A percentile compares a stretch with the other conserved stretches of the same genome.
These are phyloP conservation scores for Fusarium fujikuroi DNA, from an alignment of 2,329 filamentous ascomycete species.

Conservation along the genomic window DNA sequence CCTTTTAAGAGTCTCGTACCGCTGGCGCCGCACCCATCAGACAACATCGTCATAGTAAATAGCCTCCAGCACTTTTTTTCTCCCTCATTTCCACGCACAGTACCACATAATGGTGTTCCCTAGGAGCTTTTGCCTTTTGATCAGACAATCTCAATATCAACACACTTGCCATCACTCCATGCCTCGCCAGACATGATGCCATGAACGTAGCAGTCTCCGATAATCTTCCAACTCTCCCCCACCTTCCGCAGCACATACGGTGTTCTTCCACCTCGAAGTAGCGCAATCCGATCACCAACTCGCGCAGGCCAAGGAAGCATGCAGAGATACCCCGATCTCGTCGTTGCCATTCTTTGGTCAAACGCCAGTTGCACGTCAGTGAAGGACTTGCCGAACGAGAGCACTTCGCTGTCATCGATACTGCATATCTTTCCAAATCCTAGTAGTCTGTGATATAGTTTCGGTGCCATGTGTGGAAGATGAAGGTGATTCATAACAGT, in stretches of 20 bases:
- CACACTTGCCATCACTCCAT: neutral
- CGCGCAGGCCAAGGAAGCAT: neutral
- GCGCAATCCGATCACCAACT: neutral
- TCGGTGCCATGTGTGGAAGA: rapidly evolving
- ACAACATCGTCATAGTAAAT: rapidly evolving
- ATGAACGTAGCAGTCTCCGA: constrained; percentile 12
- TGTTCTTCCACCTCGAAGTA: neutral
- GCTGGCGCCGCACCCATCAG: no score
- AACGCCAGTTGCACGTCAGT: neutral
- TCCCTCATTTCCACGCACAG: neutral
- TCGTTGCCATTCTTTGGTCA: constrained; percentile 2
- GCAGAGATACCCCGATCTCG: neutral
- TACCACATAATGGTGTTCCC: no score
- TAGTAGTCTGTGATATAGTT: neutral
- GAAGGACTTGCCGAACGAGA: neutral
- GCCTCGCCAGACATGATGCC: constrained; percentile 4
- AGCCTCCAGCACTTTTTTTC: neutral
- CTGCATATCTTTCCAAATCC: neutral
- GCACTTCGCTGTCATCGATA: neutral
- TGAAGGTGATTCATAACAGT: neutral
- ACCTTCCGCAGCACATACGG: neutral
- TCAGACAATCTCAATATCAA: neutral
- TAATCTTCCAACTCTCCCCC: neutral
- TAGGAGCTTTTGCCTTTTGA: neutral
- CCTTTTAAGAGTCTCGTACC: no score